Conservation (phyloP, 805 yeast genomes). For the Diddensiella santjacobensis region DNA sequence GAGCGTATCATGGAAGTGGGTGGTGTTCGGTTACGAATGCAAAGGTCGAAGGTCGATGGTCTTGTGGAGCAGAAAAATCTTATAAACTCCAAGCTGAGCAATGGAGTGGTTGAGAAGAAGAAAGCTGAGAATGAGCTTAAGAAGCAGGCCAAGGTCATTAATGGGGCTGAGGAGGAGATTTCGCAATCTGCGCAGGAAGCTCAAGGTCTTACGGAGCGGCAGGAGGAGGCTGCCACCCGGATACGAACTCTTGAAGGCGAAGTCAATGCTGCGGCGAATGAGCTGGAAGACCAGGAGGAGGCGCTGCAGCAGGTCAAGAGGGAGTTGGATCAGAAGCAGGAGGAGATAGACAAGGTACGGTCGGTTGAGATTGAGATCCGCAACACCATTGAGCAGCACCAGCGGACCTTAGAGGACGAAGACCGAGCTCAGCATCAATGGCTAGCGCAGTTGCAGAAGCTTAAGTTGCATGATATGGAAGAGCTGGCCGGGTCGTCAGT, state of each 20-base stretch:
- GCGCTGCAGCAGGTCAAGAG: conserved; percentile 36
- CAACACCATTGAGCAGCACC: conserved; percentile 58
- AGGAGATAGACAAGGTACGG: conserved; percentile 51
- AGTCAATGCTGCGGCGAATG: conserved; percentile 19
- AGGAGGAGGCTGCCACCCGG: conserved; percentile 23
- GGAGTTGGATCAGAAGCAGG: conserved; percentile 38
- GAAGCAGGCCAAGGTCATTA: conserved; percentile 48
- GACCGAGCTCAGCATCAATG: conserved; percentile 36
- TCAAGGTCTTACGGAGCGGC: conserved; percentile 38
- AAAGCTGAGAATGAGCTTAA: conserved; percentile 63
- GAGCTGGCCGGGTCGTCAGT: conserved; percentile 37
- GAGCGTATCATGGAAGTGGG: conserved; percentile 86
- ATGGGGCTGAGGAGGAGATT: conserved; percentile 47
- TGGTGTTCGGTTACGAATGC: conserved; percentile 77
- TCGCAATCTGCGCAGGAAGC: conserved; percentile 36
- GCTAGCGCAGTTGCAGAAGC: conserved; percentile 37
- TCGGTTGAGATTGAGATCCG: conserved; percentile 65
- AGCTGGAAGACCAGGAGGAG: conserved; percentile 28
- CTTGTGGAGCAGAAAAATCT: conserved; percentile 62
- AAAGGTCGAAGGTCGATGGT: conserved; percentile 78
- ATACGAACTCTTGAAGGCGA: conserved; percentile 20
- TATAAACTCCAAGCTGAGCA: conserved; percentile 51
- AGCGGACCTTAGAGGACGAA: conserved; percentile 40
- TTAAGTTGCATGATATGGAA: conserved; percentile 53
- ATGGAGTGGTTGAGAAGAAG: conserved; percentile 51